phyloP scores from a whole-genome alignment of 129 eudicot genomes.

The Chrysanthemum makinoi region DNA sequence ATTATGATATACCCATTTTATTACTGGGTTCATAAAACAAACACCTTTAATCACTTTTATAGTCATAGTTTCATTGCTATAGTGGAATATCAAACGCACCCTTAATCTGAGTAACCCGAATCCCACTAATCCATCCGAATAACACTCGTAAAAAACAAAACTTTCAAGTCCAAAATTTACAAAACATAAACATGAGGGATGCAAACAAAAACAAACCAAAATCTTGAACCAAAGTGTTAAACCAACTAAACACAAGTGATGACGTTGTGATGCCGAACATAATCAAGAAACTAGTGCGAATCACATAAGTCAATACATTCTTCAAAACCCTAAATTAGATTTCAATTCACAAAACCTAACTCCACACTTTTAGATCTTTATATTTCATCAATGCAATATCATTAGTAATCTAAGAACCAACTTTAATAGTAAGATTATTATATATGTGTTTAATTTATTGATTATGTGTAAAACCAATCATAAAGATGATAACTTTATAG shows the following conservation, averaged over 20 bases:
- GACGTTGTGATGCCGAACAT: constrained; percentile 30
- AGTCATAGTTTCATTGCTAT: too few relatives aligned
- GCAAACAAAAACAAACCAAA: constrained; percentile 12
- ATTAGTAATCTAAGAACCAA: neutral
- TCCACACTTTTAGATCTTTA: constrained; percentile 25
- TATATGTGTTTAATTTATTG: neutral
- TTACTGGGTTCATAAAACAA: too few relatives aligned
- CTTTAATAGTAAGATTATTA: constrained; percentile 13
- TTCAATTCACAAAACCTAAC: constrained; percentile 20
- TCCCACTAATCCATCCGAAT: too few relatives aligned
- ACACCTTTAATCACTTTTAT: too few relatives aligned
- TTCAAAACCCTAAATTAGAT: constrained; percentile 8
- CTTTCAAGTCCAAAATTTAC: neutral
- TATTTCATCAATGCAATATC: constrained; percentile 2
- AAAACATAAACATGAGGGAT: constrained; percentile 3
- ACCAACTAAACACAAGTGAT: constrained; percentile 25
- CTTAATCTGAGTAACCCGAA: too few relatives aligned
- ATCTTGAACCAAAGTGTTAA: constrained; percentile 17
- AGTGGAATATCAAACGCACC: too few relatives aligned
- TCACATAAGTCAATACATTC: constrained; percentile 28
- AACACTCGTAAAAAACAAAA: too few relatives aligned
- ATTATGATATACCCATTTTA: too few relatives aligned
- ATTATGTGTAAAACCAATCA: constrained; percentile 4
- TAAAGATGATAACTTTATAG: constrained; percentile 12
- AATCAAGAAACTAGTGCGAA: constrained; percentile 28